Percentiles rank a stretch among this genome's conserved stretches.
Evolutionary conservation across 371 early-diverging fungal genomes (phyloP).

Genomic region (Zancudomyces culisetae): DNA sequence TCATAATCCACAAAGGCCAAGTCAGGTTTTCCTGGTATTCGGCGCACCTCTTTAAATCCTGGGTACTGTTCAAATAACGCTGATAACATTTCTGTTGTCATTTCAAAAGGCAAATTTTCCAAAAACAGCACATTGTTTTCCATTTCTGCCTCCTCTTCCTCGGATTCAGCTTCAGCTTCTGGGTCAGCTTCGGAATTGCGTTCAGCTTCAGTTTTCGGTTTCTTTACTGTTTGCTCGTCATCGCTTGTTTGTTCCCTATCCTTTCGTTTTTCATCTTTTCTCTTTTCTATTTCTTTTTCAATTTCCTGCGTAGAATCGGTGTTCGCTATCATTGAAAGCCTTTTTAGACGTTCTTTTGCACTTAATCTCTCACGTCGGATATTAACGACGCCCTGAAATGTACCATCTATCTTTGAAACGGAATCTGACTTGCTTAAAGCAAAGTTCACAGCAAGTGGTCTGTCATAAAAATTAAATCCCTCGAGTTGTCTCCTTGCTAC

Average conservation of each 20-base stretch:
- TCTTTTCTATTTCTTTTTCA: not conserved
- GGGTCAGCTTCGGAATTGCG: no score
- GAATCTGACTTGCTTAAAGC: slow-evolving; percentile 63
- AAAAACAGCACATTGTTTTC: slow-evolving; percentile 58
- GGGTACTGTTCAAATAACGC: slow-evolving; percentile 49
- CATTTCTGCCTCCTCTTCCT: not conserved
- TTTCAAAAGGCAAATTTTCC: slow-evolving; percentile 62
- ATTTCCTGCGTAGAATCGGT: not conserved
- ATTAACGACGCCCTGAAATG: slow-evolving; percentile 11
- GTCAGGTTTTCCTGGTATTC: slow-evolving; percentile 60
- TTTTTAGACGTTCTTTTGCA: slow-evolving; percentile 16
- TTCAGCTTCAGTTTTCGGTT: not conserved
- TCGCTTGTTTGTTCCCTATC: not conserved
- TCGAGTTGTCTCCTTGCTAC: slow-evolving; percentile 73
- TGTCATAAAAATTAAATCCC: slow-evolving; percentile 58
- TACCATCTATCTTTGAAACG: slow-evolving; percentile 54
- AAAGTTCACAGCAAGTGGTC: slow-evolving; percentile 63
- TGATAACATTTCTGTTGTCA: slow-evolving; percentile 36
- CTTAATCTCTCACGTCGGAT: not conserved
- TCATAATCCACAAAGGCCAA: slow-evolving; percentile 94
- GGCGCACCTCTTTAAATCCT: slow-evolving; percentile 82
- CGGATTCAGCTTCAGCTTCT: not conserved
- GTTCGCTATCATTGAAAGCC: slow-evolving; percentile 1
- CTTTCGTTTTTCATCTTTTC: not conserved
- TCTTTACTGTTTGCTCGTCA: not conserved